These are phyloP conservation scores for Striga asiatica DNA, from an alignment of 257 asterid genomes.

Conservation along the genomic window DNA sequence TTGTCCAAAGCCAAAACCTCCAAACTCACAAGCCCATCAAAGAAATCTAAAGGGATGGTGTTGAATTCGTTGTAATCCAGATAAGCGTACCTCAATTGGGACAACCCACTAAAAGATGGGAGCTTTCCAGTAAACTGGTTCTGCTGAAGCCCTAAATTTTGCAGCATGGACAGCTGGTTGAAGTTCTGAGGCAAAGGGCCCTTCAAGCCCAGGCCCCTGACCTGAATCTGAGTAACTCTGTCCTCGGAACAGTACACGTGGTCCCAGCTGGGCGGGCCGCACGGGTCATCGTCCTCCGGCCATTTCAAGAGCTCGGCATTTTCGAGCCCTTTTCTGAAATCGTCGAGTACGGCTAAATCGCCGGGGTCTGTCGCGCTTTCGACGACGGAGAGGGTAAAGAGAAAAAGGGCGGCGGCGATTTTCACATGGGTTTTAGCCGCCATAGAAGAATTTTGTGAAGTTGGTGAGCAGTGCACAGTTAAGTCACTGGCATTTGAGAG, in stretches of 20 bases:
- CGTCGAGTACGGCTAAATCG: constrained; percentile 51
- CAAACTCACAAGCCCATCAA: constrained; percentile 58
- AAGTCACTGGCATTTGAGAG: constrained; percentile 18
- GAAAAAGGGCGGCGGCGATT: constrained; percentile 19
- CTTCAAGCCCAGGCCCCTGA: constrained; percentile 51
- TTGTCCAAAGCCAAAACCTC: constrained; percentile 71
- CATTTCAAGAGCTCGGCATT: constrained; percentile 67
- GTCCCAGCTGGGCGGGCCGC: constrained; percentile 78
- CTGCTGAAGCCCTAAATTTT: constrained; percentile 60
- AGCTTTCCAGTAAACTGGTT: constrained; percentile 57
- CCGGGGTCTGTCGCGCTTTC: constrained; percentile 44
- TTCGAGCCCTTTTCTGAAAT: constrained; percentile 47
- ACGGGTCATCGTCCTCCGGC: constrained; percentile 64
- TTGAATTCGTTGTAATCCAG: constrained; percentile 69
- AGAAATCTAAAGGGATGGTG: constrained; percentile 69
- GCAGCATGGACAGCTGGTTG: constrained; percentile 45
- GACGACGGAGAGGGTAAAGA: constrained; percentile 24
- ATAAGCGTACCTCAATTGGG: constrained; percentile 53
- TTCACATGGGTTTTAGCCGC: constrained; percentile 21
- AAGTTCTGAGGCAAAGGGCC: constrained; percentile 67
- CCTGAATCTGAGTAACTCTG: constrained; percentile 81
- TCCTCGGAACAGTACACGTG: constrained; percentile 43
- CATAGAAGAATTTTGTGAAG: constrained; percentile 31
- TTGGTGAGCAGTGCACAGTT: constrained; percentile 5
- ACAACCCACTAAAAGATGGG: constrained; percentile 67